phyloP scores from a whole-genome alignment of 1,139 yeast genomes.

The Nakaseomyces delphensis region DNA sequence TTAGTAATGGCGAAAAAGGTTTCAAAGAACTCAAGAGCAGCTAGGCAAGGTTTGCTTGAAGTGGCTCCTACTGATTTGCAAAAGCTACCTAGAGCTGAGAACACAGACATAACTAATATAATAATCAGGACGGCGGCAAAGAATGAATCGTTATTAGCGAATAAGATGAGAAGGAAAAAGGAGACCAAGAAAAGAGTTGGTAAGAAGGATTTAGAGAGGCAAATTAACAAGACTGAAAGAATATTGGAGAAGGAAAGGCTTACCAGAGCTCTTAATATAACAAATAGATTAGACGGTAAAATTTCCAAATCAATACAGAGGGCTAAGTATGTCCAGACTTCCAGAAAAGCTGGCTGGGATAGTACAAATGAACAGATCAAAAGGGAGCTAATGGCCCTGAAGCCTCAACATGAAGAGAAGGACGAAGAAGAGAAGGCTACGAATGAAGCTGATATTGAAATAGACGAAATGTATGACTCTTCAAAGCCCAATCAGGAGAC shows the following conservation, averaged over 20 bases:
- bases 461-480: slow-evolving; percentile 14
- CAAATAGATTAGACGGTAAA: slow-evolving; percentile 51
- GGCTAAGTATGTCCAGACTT: slow-evolving; percentile 50
- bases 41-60: slow-evolving; percentile 52
- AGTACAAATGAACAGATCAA: slow-evolving; percentile 46
- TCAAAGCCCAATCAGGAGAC: slow-evolving; percentile 5
- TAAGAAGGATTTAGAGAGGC: slow-evolving; percentile 32
- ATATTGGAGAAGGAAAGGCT: slow-evolving; percentile 35
- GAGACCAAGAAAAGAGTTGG: slow-evolving; percentile 28
- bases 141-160: slow-evolving; percentile 52
- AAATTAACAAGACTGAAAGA: slow-evolving; percentile 30
- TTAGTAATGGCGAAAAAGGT: slow-evolving; percentile 35
- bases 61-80: slow-evolving; percentile 44
- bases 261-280: slow-evolving; percentile 44
- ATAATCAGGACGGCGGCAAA: slow-evolving; percentile 57
- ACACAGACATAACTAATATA: slow-evolving; percentile 51
- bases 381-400: slow-evolving; percentile 15
- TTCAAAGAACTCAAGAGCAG: slow-evolving; percentile 68
- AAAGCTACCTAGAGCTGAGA: slow-evolving; percentile 48
- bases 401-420: slow-evolving; percentile 24
- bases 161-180: slow-evolving; percentile 43
- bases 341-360: slow-evolving; percentile 70
- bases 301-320: slow-evolving; percentile 56
- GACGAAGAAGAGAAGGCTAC: slow-evolving; percentile 30
- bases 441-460: slow-evolving; percentile 20